These are phyloP conservation scores for Mikania micrantha DNA, from an alignment of 129 eudicot species.

Conservation along the genomic window DNA sequence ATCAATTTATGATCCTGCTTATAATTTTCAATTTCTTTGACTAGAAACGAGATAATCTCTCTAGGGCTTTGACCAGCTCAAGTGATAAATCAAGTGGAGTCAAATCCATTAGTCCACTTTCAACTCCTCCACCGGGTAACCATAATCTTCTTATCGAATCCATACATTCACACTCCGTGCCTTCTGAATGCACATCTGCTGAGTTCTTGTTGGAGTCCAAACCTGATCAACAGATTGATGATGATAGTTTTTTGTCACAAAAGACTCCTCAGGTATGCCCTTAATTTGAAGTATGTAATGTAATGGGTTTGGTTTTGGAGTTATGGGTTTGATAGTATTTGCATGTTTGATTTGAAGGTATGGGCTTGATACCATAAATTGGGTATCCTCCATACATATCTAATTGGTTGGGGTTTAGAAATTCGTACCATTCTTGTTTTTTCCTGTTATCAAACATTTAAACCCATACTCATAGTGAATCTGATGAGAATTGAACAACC, in stretches of 20 bases:
- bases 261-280: conserved; percentile 76
- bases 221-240: conserved; percentile 48
- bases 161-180: conserved; percentile 59
- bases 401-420: background rate
- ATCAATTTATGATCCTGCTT: background rate
- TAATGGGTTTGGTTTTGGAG: background rate
- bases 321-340: background rate
- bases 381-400: background rate
- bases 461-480: no score
- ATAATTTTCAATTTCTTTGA: conserved; percentile 11
- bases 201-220: conserved; percentile 48
- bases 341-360: no score
- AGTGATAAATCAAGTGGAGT: conserved; percentile 95
- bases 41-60: conserved; percentile 79
- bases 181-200: conserved; percentile 52
- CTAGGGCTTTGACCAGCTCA: conserved; percentile 57
- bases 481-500: no score
- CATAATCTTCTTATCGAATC: conserved; percentile 48
- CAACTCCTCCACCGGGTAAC: conserved; percentile 78
- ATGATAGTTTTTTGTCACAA: conserved; percentile 43
- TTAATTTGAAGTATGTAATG: background rate
- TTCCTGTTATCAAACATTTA: no score
- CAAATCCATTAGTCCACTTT: conserved; percentile 68
- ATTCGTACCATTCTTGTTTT: no score
- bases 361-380: background rate